Base-by-base conservation (phyloP, 768 basidiomycete genomes). In the Naganishia kalamii region DNA sequence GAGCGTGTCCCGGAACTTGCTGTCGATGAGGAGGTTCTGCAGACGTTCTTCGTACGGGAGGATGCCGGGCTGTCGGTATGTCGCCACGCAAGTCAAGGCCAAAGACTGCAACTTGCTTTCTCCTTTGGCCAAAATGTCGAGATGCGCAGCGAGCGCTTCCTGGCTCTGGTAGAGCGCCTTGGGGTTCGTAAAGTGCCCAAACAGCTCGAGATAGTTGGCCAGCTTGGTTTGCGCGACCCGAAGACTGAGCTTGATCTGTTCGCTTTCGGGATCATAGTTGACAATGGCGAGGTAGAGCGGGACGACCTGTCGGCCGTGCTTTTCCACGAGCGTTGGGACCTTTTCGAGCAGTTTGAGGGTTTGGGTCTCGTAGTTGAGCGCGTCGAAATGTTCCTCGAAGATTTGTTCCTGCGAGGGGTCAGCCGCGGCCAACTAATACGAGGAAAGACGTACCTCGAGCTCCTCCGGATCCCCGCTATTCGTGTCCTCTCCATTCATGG, bases 131-230 rank as follows among this genome's bases (percentile, higher is more conserved):
- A 98, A 83, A 23, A 90, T 82, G n/a, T 83, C 79, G 15, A 82
- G 81, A 78, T 92, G 94, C 25, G 91, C 74, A 1, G 80, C 57
- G 44, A 83, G 84, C 4, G 98, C 81, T 0, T 82, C 81, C 10
- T 87, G 83, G 0, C 89, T 84, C 7, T 85, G 82, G 72, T 86
- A 83, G 1, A 93, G 80, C 0, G 91, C 89, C 79, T 90, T 94
- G n/a, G 93, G 94, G 73, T 97, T 98, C 70, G 80, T 80, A 75
- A 99, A 89, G 74, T 92, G 94, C 54, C 89, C 83, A 77, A 97
- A 90, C 12, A 98, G 82, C 21, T 84, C 84, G 29, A 98, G 84
- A 86, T 90, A 98, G 0, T 84, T 81, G 17, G 79, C 79, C 11
- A 96, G 83, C 72, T 76, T 71, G 29, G 66, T 50, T 50, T 78